Conservation (phyloP, 768 basidiomycete genomes). For the Leccinellum luteum region DNA sequence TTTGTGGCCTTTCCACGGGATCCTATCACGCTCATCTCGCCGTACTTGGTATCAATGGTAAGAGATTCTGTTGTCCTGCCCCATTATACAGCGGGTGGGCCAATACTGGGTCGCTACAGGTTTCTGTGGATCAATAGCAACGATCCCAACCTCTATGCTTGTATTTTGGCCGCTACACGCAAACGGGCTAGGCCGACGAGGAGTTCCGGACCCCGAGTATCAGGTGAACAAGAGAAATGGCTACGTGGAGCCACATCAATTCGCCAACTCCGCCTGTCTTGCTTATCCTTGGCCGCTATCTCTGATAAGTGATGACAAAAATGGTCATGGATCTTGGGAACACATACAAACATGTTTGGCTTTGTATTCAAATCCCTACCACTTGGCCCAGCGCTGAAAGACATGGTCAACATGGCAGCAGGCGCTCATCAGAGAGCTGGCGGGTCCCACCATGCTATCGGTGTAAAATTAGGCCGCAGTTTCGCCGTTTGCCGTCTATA, state of each 20-base stretch:
- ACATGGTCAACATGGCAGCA: background rate
- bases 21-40: background rate
- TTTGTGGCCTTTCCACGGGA: constrained; percentile 11
- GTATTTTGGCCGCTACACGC: background rate
- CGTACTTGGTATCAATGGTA: background rate
- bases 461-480: background rate
- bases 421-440: background rate
- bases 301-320: background rate
- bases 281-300: background rate
- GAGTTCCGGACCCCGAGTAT: background rate
- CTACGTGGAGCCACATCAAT: background rate
- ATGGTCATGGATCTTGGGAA: background rate
- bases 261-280: background rate
- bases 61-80: background rate
- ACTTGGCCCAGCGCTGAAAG: background rate
- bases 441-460: background rate
- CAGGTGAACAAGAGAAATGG: background rate
- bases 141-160: background rate
- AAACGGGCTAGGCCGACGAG: background rate
- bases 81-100: background rate
- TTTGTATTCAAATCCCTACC: background rate
- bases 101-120: background rate
- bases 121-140: background rate
- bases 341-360: background rate
- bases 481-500: background rate